These are phyloP conservation scores for Phytophthora sansomeana DNA, from an alignment of 352 stramenopile genomes.

Conservation along the genomic window DNA sequence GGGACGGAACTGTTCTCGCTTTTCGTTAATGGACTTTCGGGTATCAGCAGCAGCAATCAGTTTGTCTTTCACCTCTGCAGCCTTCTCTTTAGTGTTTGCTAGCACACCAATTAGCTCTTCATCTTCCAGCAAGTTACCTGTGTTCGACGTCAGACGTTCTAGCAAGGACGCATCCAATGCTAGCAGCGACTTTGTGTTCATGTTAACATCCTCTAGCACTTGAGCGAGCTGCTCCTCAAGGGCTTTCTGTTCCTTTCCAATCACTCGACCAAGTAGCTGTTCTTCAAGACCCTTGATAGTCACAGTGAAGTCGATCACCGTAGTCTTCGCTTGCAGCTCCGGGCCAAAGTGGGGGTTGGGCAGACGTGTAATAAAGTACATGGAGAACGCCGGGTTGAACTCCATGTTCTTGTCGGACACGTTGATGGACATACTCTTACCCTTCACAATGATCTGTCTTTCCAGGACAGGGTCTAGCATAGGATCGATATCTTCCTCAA, in stretches of 20 bases:
- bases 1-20: conserved; percentile 98
- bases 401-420: conserved; percentile 99
- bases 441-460: conserved; percentile 97
- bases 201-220: conserved; percentile 98
- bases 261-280: conserved; percentile 97
- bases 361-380: conserved; percentile 99
- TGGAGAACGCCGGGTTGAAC: conserved; percentile 97
- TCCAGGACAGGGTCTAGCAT: conserved; percentile 98
- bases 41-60: conserved; percentile 97
- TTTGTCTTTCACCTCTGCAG: conserved; percentile 98
- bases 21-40: conserved; percentile 97
- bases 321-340: conserved; percentile 98
- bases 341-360: conserved; percentile 98
- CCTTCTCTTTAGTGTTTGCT: conserved; percentile 98
- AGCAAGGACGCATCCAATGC: conserved; percentile 96
- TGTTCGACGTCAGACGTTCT: conserved; percentile 97
- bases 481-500: conserved; percentile 99
- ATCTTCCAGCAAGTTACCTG: conserved; percentile 98
- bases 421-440: conserved; percentile 97
- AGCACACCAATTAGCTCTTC: conserved; percentile 99
- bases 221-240: conserved; percentile 98
- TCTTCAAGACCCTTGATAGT: conserved; percentile 97
- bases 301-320: conserved; percentile 99
- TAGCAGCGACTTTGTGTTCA: conserved; percentile 98
- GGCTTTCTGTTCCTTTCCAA: conserved; percentile 98